phyloP scores from a whole-genome alignment of 1,284 basidiomycete species.

The Exobasidium cylindrosporum region DNA sequence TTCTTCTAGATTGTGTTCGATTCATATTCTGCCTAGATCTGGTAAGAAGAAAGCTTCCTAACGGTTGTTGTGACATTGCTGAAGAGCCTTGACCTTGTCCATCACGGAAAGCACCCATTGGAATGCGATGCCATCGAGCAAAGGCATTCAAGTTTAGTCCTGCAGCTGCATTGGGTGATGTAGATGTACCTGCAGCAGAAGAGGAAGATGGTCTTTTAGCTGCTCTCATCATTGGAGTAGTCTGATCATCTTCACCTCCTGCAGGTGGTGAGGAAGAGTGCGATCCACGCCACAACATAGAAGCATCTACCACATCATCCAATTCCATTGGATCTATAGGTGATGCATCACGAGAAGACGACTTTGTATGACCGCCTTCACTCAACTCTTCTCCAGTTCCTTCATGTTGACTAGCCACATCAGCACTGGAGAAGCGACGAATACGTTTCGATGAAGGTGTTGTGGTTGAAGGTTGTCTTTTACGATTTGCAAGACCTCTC shows the following conservation, averaged over 20 bases:
- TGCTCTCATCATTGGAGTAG: background rate
- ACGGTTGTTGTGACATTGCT: conserved; percentile 24
- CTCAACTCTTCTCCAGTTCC: background rate
- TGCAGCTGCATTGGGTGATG: background rate
- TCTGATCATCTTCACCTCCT: conserved; percentile 6
- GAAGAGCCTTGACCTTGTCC: conserved; percentile 25
- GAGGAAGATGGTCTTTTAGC: background rate
- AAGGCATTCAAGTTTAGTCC: conserved; percentile 46
- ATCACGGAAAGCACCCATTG: conserved; percentile 51
- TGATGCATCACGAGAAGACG: conserved; percentile 36
- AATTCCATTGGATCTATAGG: conserved; percentile 45
- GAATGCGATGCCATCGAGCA: conserved; percentile 50
- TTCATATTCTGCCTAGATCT: conserved; percentile 12
- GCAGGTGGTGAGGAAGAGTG: conserved; percentile 8
- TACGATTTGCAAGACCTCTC: conserved; percentile 29
- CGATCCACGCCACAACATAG: conserved; percentile 29
- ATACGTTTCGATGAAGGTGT: conserved; percentile 27
- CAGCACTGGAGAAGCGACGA: conserved; percentile 32
- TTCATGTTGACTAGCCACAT: conserved; percentile 8
- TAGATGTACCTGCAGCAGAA: background rate
- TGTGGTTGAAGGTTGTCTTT: conserved; percentile 8
- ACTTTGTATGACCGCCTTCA: background rate
- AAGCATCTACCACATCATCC: conserved; percentile 48
- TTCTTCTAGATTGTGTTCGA: conserved; percentile 21
- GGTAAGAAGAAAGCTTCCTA: conserved; percentile 41